These are phyloP conservation scores for Phialemoniopsis sp. DNA, from an alignment of 2,329 filamentous ascomycete genomes.

Conservation along the genomic window DNA sequence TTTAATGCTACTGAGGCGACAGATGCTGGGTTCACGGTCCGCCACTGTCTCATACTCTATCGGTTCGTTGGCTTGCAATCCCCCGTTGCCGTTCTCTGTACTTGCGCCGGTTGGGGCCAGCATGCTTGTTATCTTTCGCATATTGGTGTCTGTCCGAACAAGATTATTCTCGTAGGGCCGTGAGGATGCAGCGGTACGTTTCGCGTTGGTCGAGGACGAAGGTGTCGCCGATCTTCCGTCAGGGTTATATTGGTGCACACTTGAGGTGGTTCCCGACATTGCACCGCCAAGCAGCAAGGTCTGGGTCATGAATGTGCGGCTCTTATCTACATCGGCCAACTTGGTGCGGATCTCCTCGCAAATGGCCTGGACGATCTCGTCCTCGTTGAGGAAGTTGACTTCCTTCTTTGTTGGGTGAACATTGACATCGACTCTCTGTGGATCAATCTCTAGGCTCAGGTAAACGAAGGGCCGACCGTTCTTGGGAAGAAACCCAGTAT, in stretches of 20 bases:
- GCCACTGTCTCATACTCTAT: slow-evolving; percentile 64
- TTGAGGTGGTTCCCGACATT: slow-evolving; percentile 14
- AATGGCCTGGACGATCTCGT: slow-evolving; percentile 86
- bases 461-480: slow-evolving; percentile 93
- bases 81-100: slow-evolving; percentile 9
- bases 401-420: slow-evolving; percentile 96
- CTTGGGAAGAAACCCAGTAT: slow-evolving; percentile 83
- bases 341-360: slow-evolving; percentile 75
- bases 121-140: slow-evolving; percentile 97
- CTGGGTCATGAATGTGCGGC: slow-evolving; percentile 91
- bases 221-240: too few species aligned
- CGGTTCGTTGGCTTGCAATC: slow-evolving; percentile 33
- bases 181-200: slow-evolving; percentile 20
- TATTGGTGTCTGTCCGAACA: slow-evolving; percentile 81
- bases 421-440: slow-evolving; percentile 90
- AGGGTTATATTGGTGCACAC: too few species aligned
- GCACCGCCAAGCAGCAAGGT: slow-evolving; percentile 72
- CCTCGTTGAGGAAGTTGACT: slow-evolving; percentile 95
- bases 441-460: slow-evolving; percentile 87
- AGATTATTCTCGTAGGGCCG: slow-evolving; percentile 81
- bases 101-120: slow-evolving; percentile 51
- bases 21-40: slow-evolving; percentile 65
- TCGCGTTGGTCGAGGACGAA: background rate
- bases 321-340: slow-evolving; percentile 85
- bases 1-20: slow-evolving; percentile 79